These are phyloP conservation scores for Lachnellula subtilissima DNA, from an alignment of 2,329 filamentous ascomycete genomes.

Conservation along the genomic window DNA sequence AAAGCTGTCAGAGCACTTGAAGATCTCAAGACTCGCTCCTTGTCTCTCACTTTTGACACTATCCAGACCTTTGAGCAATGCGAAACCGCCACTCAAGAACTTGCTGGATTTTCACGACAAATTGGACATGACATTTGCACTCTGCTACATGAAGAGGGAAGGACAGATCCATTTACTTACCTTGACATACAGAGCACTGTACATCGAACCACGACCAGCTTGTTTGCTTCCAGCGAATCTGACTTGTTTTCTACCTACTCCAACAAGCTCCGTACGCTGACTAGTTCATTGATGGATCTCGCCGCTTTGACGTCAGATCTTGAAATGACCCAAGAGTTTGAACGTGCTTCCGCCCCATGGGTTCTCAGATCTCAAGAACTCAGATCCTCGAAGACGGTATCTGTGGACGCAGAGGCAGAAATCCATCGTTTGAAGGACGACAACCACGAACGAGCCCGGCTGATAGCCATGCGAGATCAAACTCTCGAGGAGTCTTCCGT, in stretches of 20 bases:
- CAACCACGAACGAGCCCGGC: slow-evolving; percentile 69
- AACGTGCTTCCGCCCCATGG: slow-evolving; percentile 75
- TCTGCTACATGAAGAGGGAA: slow-evolving; percentile 67
- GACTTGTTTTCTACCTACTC: slow-evolving; percentile 68
- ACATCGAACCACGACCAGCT: slow-evolving; percentile 46
- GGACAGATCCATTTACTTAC: slow-evolving; percentile 61
- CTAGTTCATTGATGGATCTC: slow-evolving; percentile 63
- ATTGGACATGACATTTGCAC: slow-evolving; percentile 61
- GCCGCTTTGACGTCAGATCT: slow-evolving; percentile 65
- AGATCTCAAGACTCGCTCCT: slow-evolving; percentile 69
- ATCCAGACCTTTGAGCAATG: slow-evolving; percentile 65
- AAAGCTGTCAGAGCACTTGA: slow-evolving; percentile 74
- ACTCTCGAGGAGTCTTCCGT: slow-evolving; percentile 82
- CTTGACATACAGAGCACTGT: slow-evolving; percentile 62
- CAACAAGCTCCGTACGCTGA: slow-evolving; percentile 60
- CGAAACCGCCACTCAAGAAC: slow-evolving; percentile 57
- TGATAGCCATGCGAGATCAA: slow-evolving; percentile 70
- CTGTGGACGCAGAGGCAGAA: slow-evolving; percentile 80
- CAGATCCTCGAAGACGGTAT: slow-evolving; percentile 73
- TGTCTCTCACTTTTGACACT: slow-evolving; percentile 67
- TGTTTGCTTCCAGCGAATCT: slow-evolving; percentile 54
- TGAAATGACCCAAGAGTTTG: slow-evolving; percentile 72
- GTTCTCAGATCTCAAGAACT: slow-evolving; percentile 74
- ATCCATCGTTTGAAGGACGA: slow-evolving; percentile 75
- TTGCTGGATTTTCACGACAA: slow-evolving; percentile 61